These are phyloP conservation scores for Chlorella sp. DNA, from an alignment of 139 green algal species.

Conservation along the genomic window DNA sequence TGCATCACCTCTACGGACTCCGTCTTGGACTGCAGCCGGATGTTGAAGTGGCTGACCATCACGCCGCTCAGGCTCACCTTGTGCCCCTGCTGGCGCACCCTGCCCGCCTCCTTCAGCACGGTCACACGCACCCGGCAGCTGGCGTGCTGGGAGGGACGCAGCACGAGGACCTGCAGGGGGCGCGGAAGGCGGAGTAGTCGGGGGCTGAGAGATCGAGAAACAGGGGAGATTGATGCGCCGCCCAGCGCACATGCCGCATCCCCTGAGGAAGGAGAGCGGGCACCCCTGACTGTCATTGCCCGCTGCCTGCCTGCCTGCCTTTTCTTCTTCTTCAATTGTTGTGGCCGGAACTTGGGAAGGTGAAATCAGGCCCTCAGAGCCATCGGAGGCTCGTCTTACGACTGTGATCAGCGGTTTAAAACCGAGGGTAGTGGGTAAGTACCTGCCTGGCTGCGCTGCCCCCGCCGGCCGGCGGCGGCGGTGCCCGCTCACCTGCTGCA, in stretches of 20 bases:
- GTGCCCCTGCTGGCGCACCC: background rate
- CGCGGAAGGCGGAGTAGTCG: background rate
- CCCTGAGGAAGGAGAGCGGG: too few relatives aligned
- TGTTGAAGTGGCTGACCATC: background rate
- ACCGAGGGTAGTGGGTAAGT: too few relatives aligned
- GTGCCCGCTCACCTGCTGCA: background rate
- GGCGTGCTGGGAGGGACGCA: background rate
- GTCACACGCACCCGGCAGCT: background rate
- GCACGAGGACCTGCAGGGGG: background rate
- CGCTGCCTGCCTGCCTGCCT: background rate
- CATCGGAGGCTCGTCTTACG: too few relatives aligned
- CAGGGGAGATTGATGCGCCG: background rate
- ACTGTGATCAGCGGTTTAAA: too few relatives aligned
- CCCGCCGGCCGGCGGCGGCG: too few relatives aligned
- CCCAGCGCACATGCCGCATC: background rate
- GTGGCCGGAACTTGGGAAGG: too few relatives aligned
- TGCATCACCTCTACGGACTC: too few relatives aligned
- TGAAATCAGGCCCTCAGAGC: too few relatives aligned
- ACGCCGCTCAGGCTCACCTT: background rate
- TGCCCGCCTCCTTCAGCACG: background rate
- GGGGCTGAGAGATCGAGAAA: background rate
- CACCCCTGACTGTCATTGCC: background rate
- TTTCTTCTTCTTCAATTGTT: background rate
- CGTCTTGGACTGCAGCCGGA: too few relatives aligned
- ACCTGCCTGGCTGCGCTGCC: background rate